A percentile compares a stretch with the other conserved stretches of the same genome.
Conservation (phyloP, 169 alveolate species). For the Perkinsus olseni region DNA sequence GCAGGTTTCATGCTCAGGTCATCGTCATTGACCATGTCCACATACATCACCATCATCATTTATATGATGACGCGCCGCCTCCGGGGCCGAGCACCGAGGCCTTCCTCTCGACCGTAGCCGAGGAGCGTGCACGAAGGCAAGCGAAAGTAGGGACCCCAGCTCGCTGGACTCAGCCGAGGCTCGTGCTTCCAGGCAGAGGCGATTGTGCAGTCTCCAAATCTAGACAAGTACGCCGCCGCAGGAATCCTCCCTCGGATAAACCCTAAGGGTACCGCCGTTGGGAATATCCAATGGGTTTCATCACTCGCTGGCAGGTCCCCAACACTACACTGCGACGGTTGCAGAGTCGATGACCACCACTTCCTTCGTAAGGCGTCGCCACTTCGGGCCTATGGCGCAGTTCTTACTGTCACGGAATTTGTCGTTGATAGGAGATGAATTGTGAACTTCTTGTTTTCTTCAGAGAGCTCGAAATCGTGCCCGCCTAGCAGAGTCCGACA, state of each 20-base stretch:
- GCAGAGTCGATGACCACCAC: no score
- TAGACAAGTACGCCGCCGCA: neutral
- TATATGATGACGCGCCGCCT: neutral
- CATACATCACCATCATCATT: neutral
- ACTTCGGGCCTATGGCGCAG: no score
- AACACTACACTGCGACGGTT: no score
- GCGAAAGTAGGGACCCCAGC: neutral
- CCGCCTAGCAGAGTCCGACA: neutral
- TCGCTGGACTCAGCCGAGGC: neutral
- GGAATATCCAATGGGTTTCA: no score
- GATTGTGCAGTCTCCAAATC: neutral
- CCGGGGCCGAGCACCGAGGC: neutral
- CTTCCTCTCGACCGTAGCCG: neutral
- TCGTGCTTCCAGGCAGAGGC: neutral
- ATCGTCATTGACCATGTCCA: neutral
- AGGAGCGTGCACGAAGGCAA: neutral
- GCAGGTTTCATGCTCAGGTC: neutral
- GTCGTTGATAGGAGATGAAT: neutral
- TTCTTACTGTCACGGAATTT: no score
- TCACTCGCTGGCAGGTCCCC: no score
- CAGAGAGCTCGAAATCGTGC: neutral
- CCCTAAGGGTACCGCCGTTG: neutral
- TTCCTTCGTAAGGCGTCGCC: no score
- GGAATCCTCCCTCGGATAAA: neutral
- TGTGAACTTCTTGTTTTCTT: no score